Evolutionary conservation across 2,329 filamentous ascomycete genomes (phyloP).

Genomic region (Knoxdaviesia proteae): DNA sequence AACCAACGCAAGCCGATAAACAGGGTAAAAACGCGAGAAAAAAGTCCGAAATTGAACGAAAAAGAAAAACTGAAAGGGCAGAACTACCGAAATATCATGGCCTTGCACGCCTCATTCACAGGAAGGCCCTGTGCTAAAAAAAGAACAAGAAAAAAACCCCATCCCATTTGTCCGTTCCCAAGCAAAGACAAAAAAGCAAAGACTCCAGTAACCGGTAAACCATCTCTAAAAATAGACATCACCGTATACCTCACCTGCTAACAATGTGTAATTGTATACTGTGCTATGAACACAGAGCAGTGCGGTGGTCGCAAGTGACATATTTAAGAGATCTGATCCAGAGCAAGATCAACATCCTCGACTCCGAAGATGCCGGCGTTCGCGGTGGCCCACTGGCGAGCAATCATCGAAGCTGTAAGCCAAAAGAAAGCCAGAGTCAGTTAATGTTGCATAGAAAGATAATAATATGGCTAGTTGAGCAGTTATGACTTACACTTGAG

Average conservation of each 20-base stretch:
- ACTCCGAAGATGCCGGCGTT: constrained; percentile 39
- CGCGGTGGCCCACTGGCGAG: constrained; percentile 67
- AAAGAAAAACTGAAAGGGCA: not conserved
- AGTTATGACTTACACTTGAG: constrained; percentile 55
- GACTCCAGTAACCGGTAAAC: not conserved
- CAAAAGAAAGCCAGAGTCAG: not conserved
- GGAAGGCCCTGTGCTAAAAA: not conserved
- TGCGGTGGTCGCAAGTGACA: not conserved
- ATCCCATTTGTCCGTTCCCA: not conserved
- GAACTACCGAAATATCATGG: too few species aligned
- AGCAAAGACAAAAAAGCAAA: not conserved
- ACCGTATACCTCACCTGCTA: not conserved
- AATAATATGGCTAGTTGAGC: not conserved
- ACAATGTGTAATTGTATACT: not conserved
- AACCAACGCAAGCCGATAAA: not conserved
- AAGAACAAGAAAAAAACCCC: not conserved
- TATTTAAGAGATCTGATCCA: constrained; percentile 22
- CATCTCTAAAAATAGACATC: not conserved
- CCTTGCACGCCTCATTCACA: too few species aligned
- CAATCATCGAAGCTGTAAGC: constrained; percentile 3
- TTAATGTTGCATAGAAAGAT: not conserved
- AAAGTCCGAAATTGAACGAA: not conserved
- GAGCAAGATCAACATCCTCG: constrained; percentile 22
- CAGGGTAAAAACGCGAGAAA: not conserved
- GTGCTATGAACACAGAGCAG: not conserved